phyloP scores from a whole-genome alignment of 2,329 filamentous ascomycete species.

The Fusarium sp. region DNA sequence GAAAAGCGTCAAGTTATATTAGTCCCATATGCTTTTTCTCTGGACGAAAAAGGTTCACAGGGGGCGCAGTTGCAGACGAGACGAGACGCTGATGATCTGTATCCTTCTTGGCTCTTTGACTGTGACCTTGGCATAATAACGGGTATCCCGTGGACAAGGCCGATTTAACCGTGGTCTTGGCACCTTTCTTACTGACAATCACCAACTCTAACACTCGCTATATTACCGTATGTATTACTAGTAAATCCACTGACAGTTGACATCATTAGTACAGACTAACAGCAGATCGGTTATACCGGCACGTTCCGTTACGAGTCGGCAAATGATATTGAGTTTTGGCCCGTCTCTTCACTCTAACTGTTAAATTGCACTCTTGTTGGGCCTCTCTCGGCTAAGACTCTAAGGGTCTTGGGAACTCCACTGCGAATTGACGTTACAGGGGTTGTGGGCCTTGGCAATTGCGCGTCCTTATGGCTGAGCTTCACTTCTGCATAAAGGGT shows the following conservation, averaged over 20 bases:
- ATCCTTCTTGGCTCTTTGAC: conserved; percentile 26
- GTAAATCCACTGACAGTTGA: no score
- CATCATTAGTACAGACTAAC: no score
- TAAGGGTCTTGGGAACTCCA: conserved; percentile 20
- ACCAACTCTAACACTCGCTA: neutral
- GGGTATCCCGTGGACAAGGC: conserved; percentile 17
- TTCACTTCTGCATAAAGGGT: conserved; percentile 27
- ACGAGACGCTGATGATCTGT: conserved; percentile 29
- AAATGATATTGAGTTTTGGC: neutral
- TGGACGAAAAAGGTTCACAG: neutral
- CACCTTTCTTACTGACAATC: neutral
- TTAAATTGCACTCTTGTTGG: neutral
- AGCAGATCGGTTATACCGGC: conserved; percentile 3
- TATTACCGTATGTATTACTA: no score
- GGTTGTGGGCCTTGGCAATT: conserved; percentile 26
- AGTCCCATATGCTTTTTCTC: neutral
- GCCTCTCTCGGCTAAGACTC: neutral
- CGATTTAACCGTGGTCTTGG: conserved; percentile 42
- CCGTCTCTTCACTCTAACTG: neutral
- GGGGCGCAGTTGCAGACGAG: neutral
- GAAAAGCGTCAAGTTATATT: conserved; percentile 14
- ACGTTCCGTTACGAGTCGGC: conserved; percentile 3
- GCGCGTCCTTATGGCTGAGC: conserved; percentile 40
- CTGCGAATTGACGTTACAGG: conserved; percentile 1
- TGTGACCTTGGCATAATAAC: conserved; percentile 38